phyloP scores from a whole-genome alignment of 2,329 filamentous ascomycete genomes.

The Davidsoniella virescens region DNA sequence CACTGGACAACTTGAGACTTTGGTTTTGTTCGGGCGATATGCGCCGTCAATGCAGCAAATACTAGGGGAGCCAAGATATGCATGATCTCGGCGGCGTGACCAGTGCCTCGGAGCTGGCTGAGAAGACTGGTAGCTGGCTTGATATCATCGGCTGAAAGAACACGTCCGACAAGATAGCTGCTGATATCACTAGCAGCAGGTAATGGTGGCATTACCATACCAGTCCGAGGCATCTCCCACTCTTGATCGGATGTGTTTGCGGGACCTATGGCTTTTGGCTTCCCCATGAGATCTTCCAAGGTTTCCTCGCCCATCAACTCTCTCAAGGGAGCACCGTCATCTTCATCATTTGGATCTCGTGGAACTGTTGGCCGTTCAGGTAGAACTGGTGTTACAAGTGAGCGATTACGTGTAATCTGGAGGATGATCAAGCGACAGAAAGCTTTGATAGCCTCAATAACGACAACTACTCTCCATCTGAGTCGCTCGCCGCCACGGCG shows the following conservation, averaged over 20 bases:
- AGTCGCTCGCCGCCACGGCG: conserved; percentile 61
- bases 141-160: conserved; percentile 90
- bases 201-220: conserved; percentile 66
- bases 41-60: conserved; percentile 60
- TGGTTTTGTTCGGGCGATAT: conserved; percentile 6
- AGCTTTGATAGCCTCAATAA: conserved; percentile 76
- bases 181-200: conserved; percentile 72
- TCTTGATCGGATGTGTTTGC: conserved; percentile 28
- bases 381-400: conserved; percentile 66
- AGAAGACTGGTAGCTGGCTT: conserved; percentile 77
- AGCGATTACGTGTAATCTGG: conserved; percentile 66
- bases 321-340: conserved; percentile 26
- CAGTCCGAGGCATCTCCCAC: conserved; percentile 92
- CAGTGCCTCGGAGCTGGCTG: conserved; percentile 59
- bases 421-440: conserved; percentile 66
- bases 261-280: conserved; percentile 46
- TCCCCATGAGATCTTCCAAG: conserved; percentile 23
- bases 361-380: conserved; percentile 69
- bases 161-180: conserved; percentile 72
- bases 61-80: conserved; percentile 80
- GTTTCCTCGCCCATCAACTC: conserved; percentile 27
- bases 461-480: conserved; percentile 73
- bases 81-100: conserved; percentile 70
- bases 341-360: conserved; percentile 28
- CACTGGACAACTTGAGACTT: conserved; percentile 48